phyloP scores from a whole-genome alignment of 805 yeast species.

The Yarrowia keelungensis region DNA sequence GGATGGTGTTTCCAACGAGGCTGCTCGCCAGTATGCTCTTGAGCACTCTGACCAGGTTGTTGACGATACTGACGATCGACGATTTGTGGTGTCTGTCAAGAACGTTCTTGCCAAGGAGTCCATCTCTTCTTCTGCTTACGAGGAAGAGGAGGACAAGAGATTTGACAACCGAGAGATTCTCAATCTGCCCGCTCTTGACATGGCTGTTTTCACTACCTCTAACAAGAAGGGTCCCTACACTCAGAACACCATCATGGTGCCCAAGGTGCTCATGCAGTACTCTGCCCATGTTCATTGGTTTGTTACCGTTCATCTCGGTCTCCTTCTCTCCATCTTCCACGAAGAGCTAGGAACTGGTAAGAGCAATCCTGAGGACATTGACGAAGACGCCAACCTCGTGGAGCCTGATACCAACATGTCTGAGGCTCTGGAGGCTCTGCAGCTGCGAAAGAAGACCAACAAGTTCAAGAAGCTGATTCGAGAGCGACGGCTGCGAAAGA shows the following conservation, averaged over 20 bases:
- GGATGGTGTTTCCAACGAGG: slow-evolving; percentile 13
- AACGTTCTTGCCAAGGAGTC: slow-evolving; percentile 30
- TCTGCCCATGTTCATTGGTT: slow-evolving; percentile 37
- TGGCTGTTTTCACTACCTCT: slow-evolving; percentile 43
- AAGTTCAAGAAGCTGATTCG: slow-evolving; percentile 33
- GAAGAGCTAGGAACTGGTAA: slow-evolving; percentile 32
- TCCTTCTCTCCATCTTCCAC: slow-evolving; percentile 19
- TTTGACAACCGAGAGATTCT: slow-evolving; percentile 43
- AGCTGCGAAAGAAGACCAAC: slow-evolving; percentile 37
- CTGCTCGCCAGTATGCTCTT: slow-evolving; percentile 20
- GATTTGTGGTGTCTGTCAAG: slow-evolving; percentile 26
- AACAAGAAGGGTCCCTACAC: slow-evolving; percentile 38
- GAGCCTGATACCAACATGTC: slow-evolving; percentile 23
- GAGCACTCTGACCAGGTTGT: slow-evolving; percentile 32
- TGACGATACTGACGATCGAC: slow-evolving; percentile 43
- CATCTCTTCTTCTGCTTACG: slow-evolving; percentile 8
- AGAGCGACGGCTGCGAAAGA: not conserved
- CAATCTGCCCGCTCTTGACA: slow-evolving; percentile 45
- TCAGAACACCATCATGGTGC: slow-evolving; percentile 2
- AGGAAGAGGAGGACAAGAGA: slow-evolving; percentile 40
- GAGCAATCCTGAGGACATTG: not conserved
- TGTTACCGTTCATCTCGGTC: slow-evolving; percentile 26
- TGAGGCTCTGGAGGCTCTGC: slow-evolving; percentile 29
- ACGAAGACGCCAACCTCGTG: slow-evolving; percentile 8
- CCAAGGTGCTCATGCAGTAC: slow-evolving; percentile 30